Conservation (phyloP, 176 grass and related monocot genomes). For the Typha latifolia region DNA sequence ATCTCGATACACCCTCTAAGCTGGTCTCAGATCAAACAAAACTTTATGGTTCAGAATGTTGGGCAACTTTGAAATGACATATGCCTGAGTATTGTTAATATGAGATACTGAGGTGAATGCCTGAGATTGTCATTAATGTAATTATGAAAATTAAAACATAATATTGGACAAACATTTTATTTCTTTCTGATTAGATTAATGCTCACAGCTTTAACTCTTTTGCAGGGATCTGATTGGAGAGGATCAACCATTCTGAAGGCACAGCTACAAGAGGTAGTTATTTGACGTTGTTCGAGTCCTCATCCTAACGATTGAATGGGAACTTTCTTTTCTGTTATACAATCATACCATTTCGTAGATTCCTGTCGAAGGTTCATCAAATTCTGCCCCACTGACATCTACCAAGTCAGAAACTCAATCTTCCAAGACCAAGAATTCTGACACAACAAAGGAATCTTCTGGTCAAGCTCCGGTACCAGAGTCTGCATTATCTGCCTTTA, state of each 20-base stretch:
- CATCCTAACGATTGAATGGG: conserved; percentile 5
- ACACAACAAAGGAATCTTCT: conserved; percentile 4
- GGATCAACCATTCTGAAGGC: conserved; percentile 29
- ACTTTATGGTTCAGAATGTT: too few relatives aligned
- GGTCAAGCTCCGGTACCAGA: conserved; percentile 18
- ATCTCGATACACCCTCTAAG: too few relatives aligned
- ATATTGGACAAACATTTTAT: too few relatives aligned
- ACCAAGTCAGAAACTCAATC: conserved; percentile 16
- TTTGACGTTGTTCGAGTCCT: conserved; percentile 10
- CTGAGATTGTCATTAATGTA: too few relatives aligned
- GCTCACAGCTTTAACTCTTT: conserved; percentile 7
- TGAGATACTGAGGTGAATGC: too few relatives aligned
- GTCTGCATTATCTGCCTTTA: conserved; percentile 29
- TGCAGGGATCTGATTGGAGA: conserved; percentile 17
- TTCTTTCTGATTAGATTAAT: too few relatives aligned
- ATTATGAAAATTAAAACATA: too few relatives aligned
- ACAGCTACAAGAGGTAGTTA: conserved; percentile 22
- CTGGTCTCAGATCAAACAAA: too few relatives aligned
- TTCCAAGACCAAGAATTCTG: conserved; percentile 13
- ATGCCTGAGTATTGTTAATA: too few relatives aligned
- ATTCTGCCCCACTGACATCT: conserved; percentile 16
- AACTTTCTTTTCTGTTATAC: not conserved
- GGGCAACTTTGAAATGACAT: too few relatives aligned
- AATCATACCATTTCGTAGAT: conserved; percentile 24
- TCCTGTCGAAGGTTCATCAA: conserved; percentile 24